Evolutionary conservation across 2,329 filamentous ascomycete genomes (phyloP).

Genomic region (Colletotrichum shisoi): DNA sequence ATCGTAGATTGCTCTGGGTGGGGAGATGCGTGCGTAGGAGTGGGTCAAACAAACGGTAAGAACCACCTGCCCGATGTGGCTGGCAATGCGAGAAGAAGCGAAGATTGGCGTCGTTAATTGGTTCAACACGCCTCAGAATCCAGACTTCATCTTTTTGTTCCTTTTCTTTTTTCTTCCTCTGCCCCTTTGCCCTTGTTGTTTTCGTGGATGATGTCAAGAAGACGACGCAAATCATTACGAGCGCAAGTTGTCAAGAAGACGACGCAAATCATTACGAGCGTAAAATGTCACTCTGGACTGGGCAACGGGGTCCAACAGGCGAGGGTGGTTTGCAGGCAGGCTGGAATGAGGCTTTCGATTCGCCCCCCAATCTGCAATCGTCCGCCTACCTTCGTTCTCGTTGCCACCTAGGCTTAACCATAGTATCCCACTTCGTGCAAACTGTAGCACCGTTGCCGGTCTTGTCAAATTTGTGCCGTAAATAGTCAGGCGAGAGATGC

Average conservation of each 20-base stretch:
- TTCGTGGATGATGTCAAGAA: neutral
- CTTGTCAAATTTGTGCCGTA: neutral
- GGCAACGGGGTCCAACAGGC: slow-evolving; percentile 1
- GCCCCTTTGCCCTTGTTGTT: neutral
- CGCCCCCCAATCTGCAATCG: neutral
- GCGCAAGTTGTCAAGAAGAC: neutral
- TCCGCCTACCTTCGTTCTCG: neutral
- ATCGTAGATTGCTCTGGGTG: neutral
- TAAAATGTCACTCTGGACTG: neutral
- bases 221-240: slow-evolving; percentile 1
- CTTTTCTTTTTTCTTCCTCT: no score
- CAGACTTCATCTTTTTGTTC: neutral
- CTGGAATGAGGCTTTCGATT: neutral
- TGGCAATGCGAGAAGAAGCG: slow-evolving; percentile 24
- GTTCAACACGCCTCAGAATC: neutral
- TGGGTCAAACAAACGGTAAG: neutral
- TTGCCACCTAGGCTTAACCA: neutral
- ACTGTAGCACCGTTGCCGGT: neutral
- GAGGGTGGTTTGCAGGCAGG: no score
- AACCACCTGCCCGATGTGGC: slow-evolving; percentile 29
- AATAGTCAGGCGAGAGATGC: neutral
- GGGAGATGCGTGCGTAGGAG: neutral
- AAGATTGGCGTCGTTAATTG: neutral
- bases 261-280: slow-evolving; percentile 3
- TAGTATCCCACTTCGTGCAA: neutral